A percentile compares a stretch with the other conserved stretches of the same genome.
Evolutionary conservation across 2,329 filamentous ascomycete genomes (phyloP).

Genomic region (Phaeoacremonium minimum): DNA sequence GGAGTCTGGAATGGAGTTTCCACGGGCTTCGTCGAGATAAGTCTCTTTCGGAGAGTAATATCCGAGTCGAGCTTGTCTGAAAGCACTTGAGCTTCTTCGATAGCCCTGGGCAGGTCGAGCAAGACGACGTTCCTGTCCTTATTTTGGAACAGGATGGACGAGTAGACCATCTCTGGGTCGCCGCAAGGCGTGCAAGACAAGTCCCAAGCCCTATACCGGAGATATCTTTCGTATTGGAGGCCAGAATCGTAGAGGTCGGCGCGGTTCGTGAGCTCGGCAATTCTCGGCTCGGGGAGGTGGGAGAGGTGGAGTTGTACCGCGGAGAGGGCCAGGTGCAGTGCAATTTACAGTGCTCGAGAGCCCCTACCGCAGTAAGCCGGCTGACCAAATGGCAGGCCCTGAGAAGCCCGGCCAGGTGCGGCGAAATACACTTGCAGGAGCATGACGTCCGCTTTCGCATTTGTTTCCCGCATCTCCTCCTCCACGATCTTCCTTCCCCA

Average conservation of each 20-base stretch:
- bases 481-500: too few relatives aligned
- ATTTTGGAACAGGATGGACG: conserved; percentile 51
- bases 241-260: neutral
- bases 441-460: conserved; percentile 1
- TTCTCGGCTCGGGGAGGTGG: conserved; percentile 18
- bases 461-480: neutral
- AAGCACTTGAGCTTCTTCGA: conserved; percentile 60
- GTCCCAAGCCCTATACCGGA: too few relatives aligned
- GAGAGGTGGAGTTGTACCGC: conserved; percentile 4
- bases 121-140: conserved; percentile 45
- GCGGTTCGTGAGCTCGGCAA: conserved; percentile 15
- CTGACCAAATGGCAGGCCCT: conserved; percentile 10
- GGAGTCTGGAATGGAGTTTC: conserved; percentile 45
- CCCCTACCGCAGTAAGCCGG: too few relatives aligned
- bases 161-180: conserved; percentile 10
- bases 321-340: neutral
- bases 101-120: conserved; percentile 66
- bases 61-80: neutral
- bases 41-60: conserved; percentile 26
- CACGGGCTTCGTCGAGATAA: conserved; percentile 40
- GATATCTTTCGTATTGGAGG: neutral
- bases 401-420: neutral
- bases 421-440: neutral
- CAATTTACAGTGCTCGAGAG: too few relatives aligned
- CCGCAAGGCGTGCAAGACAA: neutral